A percentile compares a stretch with the other conserved stretches of the same genome.
Conservation (phyloP, 345 rosid genomes). For the Arabidopsis arenosa region DNA sequence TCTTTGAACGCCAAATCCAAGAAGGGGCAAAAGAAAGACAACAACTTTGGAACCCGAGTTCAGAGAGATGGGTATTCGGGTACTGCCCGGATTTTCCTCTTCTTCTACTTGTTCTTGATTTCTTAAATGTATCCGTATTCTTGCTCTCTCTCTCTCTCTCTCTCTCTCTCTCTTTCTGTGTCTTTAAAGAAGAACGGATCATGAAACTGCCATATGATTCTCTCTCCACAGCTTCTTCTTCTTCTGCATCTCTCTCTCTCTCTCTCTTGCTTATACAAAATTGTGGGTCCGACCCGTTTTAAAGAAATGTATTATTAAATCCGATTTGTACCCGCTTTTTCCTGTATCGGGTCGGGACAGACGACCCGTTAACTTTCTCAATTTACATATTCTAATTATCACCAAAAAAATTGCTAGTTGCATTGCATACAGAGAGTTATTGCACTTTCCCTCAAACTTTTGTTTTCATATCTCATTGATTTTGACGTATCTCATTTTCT, state of each 20-base stretch:
- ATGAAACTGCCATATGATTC: constrained; percentile 29
- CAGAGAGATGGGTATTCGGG: constrained; percentile 46
- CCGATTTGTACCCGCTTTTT: constrained; percentile 34
- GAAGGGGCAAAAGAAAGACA: constrained; percentile 26
- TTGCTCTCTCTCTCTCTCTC: constrained; percentile 13
- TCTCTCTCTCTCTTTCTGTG: constrained; percentile 3
- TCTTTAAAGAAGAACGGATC: constrained; percentile 33
- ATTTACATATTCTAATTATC: not conserved
- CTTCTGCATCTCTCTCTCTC: not conserved
- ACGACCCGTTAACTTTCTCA: constrained; percentile 23
- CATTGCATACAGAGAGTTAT: constrained; percentile 24
- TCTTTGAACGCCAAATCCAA: constrained; percentile 39
- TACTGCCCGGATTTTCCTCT: constrained; percentile 46
- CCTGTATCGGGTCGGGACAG: constrained; percentile 33
- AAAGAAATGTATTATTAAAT: not conserved
- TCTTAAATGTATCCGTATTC: constrained; percentile 31
- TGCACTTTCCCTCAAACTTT: constrained; percentile 28
- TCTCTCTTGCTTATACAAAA: not conserved
- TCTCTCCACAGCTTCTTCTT: constrained; percentile 34
- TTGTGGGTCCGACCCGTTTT: constrained; percentile 43
- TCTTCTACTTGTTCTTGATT: constrained; percentile 33
- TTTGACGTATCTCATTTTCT: not conserved
- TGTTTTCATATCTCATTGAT: constrained; percentile 37
- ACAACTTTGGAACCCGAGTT: constrained; percentile 34
- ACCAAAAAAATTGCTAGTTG: not conserved